Base-by-base conservation (phyloP, 108 stramenopile species). In the Cylindrotheca closterium region DNA sequence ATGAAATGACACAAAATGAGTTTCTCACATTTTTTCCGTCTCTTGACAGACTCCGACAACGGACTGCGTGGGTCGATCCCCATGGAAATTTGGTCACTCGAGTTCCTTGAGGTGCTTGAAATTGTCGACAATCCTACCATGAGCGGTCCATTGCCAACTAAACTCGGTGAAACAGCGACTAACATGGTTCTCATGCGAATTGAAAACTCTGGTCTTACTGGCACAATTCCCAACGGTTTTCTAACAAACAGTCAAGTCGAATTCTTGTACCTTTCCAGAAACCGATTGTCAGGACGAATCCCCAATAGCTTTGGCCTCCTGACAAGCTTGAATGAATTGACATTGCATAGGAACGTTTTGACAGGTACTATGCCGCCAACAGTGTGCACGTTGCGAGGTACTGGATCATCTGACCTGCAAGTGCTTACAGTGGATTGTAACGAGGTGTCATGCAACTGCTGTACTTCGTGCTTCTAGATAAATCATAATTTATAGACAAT, bases 41-140 rank as follows among this genome's bases (percentile, higher is more conserved):
- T 1, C 26, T 56, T 1, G 46, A 52, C 26, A 33, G 51, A 8
- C 1, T n/a, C 42, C 30, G 50, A 30, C 47, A 79, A 75, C 24
- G 60, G 47, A 46, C 65, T 78, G 54, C 69, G 59, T 19, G 82
- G 82, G 29, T 62, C 47, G 10, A 67, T 83, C 19, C 79, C 82
- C 1, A 60, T 47, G 10, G 70, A 58, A 27, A 19, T 58, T 17
- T 56, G 7, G 28, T 24, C 37, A 27, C 3, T 56, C 15, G 56
- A 42, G 23, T 25, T 7, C 21, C 42, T 67, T 30, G 55, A 67
- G 8, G 66, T n/a, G 4, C 21, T 67, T 22, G 30, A 30, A 5
- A 57, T 67, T 28, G 30, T 22, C 1, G 47, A 49, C 37, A 30
- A 56, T 12, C n/a, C n/a, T n/a, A 1, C 30, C 21, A 31, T 64